A percentile compares a stretch with the other conserved stretches of the same genome.
These are phyloP conservation scores for Annulohypoxylon maeteangense DNA, from an alignment of 495 filamentous ascomycete genomes.

Conservation along the genomic window DNA sequence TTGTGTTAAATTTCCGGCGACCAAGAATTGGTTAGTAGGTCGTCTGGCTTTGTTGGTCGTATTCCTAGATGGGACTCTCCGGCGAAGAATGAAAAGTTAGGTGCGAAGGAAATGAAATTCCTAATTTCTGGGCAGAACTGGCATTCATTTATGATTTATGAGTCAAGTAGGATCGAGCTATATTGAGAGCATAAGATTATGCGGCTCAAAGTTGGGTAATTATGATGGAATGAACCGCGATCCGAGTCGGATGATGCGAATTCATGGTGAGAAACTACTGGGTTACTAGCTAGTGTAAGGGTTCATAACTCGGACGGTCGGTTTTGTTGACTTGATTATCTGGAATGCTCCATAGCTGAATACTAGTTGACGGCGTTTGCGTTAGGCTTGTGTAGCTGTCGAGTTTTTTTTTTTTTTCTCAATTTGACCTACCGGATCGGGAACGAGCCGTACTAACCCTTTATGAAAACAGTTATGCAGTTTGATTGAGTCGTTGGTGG, in stretches of 20 bases:
- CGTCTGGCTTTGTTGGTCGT: background rate
- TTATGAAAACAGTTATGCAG: slow-evolving; percentile 1
- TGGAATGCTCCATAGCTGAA: background rate
- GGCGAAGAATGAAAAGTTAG: background rate
- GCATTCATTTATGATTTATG: background rate
- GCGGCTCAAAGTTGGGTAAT: background rate
- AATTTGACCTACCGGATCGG: background rate
- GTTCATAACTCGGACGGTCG: background rate
- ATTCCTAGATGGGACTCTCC: background rate
- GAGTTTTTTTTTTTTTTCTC: background rate
- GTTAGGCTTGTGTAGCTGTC: background rate
- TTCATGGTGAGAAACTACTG: background rate
- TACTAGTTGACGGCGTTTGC: background rate
- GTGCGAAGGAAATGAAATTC: background rate
- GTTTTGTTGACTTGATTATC: background rate
- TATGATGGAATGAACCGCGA: background rate
- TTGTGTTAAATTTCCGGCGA: background rate
- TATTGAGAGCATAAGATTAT: background rate
- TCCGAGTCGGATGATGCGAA: background rate
- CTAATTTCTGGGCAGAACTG: background rate
- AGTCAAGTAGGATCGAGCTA: background rate
- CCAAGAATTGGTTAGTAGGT: background rate
- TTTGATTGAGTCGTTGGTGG: background rate
- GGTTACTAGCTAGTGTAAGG: background rate
- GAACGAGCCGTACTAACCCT: background rate